phyloP scores from a whole-genome alignment of 2,329 filamentous ascomycete genomes.

The Pseudocercospora ulei region DNA sequence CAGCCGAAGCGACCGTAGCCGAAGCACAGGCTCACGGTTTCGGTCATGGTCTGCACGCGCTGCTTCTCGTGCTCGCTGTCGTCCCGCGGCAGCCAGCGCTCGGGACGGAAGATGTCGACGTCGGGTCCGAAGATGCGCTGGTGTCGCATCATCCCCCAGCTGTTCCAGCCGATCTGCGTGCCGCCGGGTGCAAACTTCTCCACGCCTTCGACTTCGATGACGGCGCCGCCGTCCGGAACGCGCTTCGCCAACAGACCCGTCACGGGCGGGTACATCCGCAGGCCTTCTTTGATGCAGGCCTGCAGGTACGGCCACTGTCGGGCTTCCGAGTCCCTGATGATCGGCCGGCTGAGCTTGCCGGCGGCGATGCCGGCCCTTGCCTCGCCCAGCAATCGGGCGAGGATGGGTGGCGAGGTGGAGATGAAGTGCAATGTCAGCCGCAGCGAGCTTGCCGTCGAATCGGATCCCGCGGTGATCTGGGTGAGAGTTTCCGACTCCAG shows the following conservation, averaged over 20 bases:
- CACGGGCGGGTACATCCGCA: slow-evolving; percentile 41
- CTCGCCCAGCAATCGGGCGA: slow-evolving; percentile 41
- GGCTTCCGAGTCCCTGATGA: slow-evolving; percentile 44
- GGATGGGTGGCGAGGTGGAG: slow-evolving; percentile 43
- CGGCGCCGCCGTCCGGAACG: slow-evolving; percentile 32
- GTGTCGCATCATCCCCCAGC: slow-evolving; percentile 35
- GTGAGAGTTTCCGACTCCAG: slow-evolving; percentile 40
- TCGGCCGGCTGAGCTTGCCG: slow-evolving; percentile 37
- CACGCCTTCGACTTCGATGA: slow-evolving; percentile 32
- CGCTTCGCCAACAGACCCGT: slow-evolving; percentile 35
- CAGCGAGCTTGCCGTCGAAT: slow-evolving; percentile 50
- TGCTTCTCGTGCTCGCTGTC: slow-evolving; percentile 27
- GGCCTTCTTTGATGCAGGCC: slow-evolving; percentile 42
- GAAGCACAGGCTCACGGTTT: slow-evolving; percentile 34
- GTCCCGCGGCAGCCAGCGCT: slow-evolving; percentile 33
- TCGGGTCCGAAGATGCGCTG: slow-evolving; percentile 35
- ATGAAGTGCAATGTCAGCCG: slow-evolving; percentile 47
- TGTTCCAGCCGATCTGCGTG: slow-evolving; percentile 36
- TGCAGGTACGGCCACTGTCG: slow-evolving; percentile 39
- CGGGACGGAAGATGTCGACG: slow-evolving; percentile 35
- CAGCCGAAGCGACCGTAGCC: slow-evolving; percentile 35
- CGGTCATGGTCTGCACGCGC: slow-evolving; percentile 32
- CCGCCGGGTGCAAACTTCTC: slow-evolving; percentile 34
- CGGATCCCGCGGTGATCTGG: slow-evolving; percentile 48
- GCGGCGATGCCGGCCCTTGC: slow-evolving; percentile 37